These are phyloP conservation scores for Arxiozyma telluris DNA, from an alignment of 1,139 yeast species.

Conservation along the genomic window DNA sequence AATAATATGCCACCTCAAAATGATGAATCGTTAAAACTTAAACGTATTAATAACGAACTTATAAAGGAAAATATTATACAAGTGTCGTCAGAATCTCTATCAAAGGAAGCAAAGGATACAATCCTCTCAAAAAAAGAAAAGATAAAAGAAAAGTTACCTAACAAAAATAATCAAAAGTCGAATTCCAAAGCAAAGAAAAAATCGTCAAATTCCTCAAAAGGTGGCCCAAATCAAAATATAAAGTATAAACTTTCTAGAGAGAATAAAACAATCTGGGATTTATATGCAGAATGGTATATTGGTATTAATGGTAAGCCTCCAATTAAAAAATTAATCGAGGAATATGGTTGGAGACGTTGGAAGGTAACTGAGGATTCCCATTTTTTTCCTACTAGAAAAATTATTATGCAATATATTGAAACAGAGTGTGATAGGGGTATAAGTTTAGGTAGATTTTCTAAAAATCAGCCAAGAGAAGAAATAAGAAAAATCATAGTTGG, in stretches of 20 bases:
- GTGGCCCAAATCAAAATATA: conserved; percentile 17
- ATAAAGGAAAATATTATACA: background rate
- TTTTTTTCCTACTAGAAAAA: conserved; percentile 32
- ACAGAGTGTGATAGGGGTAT: conserved; percentile 28
- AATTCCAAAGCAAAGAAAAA: background rate
- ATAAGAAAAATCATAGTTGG: conserved; percentile 28
- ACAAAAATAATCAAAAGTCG: background rate
- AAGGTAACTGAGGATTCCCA: conserved; percentile 33
- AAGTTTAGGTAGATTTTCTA: conserved; percentile 25
- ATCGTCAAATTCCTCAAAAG: background rate
- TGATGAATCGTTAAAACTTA: background rate
- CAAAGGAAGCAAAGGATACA: background rate
- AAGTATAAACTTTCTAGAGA: conserved; percentile 31
- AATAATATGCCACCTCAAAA: background rate
- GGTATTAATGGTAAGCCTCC: conserved; percentile 31
- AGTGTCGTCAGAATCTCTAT: background rate
- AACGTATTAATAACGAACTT: background rate
- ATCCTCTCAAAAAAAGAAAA: background rate
- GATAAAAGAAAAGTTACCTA: background rate
- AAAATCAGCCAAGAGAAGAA: conserved; percentile 25
- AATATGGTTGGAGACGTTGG: conserved; percentile 32
- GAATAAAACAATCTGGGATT: conserved; percentile 31
- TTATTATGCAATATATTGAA: conserved; percentile 30
- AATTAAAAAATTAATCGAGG: conserved; percentile 26
- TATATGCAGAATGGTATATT: conserved; percentile 31